Evolutionary conservation across 768 basidiomycete genomes (phyloP), one percentile per base, ranked within the genome.

Genomic region (Agaricus sinodeliciosus): DNA sequence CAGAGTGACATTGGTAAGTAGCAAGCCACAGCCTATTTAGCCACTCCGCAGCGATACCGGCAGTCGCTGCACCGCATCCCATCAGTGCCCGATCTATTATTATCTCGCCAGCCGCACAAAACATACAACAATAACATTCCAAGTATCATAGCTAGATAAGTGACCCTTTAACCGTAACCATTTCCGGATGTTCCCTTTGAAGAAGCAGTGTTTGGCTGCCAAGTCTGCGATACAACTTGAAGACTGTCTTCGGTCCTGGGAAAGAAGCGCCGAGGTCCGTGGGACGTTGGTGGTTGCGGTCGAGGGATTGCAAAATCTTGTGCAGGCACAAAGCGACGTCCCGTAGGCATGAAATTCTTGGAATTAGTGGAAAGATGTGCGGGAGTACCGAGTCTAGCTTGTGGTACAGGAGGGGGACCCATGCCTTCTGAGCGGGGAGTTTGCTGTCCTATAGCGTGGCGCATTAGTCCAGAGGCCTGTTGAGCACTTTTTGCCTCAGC

Each of bases 361-460:
- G 26, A 3, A 16, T n/a, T 35, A 26, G 52, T 34, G 9, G 42
- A 19, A 26, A 12, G 31, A 8, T 42, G 35, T 16, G 37, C 41
- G 58, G 39, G 65, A 64, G 28, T 64, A 64, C 18, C 64, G 67
- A 58, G 68, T 48, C 56, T 69, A 9, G 34, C 64, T 54, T 71
- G 76, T 35, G 80, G 81, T 16, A 76, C 74, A 11, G 76, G 72
- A 1, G 80, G 80, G 4, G 80, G 81, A 16, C 73, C 77, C 79
- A 83, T 82, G 48, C 54, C 60, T 34, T 52, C 65, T 42, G 57
- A 63, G 46, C 60, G 64, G 55, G 59, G 61, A 53, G 18, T 59
- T 58, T 55, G 60, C 45, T 57, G 58, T 39, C 44, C 55, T 28
- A 55, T 18, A 51, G 44, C 55, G 58, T 42, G 45, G 2, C 18